Evolutionary conservation across 2,329 filamentous ascomycete species (phyloP).

Genomic region (Hymenoscyphus infarciens): DNA sequence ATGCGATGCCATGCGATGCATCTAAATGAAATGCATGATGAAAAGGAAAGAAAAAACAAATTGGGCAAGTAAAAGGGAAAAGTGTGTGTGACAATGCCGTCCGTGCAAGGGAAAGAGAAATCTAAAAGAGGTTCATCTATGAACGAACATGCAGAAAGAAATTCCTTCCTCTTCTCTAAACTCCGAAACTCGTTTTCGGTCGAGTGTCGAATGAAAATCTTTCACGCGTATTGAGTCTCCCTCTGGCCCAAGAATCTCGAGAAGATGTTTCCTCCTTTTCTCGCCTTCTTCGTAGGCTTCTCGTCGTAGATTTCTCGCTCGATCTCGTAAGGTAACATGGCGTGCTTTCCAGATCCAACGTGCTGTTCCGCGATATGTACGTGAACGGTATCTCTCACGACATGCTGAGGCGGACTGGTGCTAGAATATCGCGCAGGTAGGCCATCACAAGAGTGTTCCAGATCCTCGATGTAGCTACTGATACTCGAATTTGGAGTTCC

Average conservation of each 20-base stretch:
- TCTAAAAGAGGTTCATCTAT: background rate
- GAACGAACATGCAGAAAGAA: background rate
- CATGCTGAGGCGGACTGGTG: constrained; percentile 10
- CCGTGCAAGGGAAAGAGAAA: background rate
- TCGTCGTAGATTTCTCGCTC: constrained; percentile 27
- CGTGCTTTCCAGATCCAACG: constrained; percentile 19
- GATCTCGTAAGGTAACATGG: constrained; percentile 34
- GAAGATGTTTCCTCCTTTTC: constrained; percentile 27
- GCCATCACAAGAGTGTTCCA: constrained; percentile 15
- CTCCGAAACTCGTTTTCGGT: constrained; percentile 5
- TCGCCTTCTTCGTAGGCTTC: constrained; percentile 28
- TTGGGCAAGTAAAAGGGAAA: background rate
- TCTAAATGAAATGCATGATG: background rate
- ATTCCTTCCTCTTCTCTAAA: background rate
- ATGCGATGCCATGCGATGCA: constrained; percentile 17
- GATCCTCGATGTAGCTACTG: constrained; percentile 31
- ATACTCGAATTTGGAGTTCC: constrained; percentile 37
- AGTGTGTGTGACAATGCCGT: background rate
- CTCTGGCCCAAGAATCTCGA: constrained; percentile 25
- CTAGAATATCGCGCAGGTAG: constrained; percentile 13
- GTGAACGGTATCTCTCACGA: constrained; percentile 29
- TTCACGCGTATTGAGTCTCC: constrained; percentile 7
- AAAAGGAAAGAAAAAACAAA: too few relatives aligned
- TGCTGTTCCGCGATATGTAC: constrained; percentile 27
- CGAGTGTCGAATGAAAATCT: background rate